Base-by-base conservation (phyloP, 1,284 basidiomycete species). In the Cryptococcus floricola region DNA sequence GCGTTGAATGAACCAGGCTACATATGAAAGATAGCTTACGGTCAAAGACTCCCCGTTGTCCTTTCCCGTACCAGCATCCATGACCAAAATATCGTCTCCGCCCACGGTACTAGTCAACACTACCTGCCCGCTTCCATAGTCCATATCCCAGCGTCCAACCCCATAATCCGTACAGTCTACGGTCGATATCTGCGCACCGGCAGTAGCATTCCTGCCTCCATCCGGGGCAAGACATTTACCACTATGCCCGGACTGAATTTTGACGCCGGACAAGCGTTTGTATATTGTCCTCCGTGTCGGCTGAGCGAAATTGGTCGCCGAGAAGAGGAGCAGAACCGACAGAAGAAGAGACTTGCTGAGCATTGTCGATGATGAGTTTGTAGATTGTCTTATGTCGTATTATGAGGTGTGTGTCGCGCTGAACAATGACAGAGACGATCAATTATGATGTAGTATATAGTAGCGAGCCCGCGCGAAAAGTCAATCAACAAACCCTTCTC, bases 31-130 rank as follows among this genome's bases (percentile, higher is more conserved):
- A 14, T 13, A 3, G 27, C 66, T 54, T 31, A 66, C 66, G 52
- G 66, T 67, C 39, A 70, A 43, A 19, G 51, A 44, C 13, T 58
- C 60, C 37, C 58, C 56, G 61, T 68, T 66, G 8, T 51, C 54
- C 10, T 64, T 65, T 50, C 51, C 60, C 23, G 54, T 48, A 9
- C 66, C 66, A n/a, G 70, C 70, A 49, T 70, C 68, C 10, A 72
- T 48, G 42, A 65, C 67, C 31, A 62, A 59, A 28, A 50, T 44
- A 34, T 34, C 31, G 31, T 34, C 31, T 10, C 10, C 7, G 3
- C 31, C 31, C 10, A 34, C 31, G 16, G 61, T 61, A 8, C 54
- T 59, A 41, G 57, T 58, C 7, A 65, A 50, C 10, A 47, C 50
- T 4, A 48, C 31, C 19, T 41, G 43, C n/a, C 63, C 63, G 19